These are phyloP conservation scores for Diaporthe citrichinensis DNA, from an alignment of 2,329 filamentous ascomycete species.

Conservation along the genomic window DNA sequence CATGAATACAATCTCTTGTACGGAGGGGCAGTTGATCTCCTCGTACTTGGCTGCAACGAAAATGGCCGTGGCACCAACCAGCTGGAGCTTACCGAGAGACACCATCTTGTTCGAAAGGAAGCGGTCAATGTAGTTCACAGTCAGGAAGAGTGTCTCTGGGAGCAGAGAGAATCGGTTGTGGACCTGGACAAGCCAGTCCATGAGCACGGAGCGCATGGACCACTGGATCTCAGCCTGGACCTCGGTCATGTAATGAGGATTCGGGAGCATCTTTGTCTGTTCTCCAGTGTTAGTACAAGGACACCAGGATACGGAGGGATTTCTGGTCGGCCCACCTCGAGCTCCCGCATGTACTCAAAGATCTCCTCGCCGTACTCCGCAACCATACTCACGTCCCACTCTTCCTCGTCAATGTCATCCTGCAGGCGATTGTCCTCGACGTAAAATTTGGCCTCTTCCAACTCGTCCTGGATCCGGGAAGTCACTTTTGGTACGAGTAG, in stretches of 20 bases:
- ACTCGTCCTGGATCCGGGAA: constrained; percentile 77
- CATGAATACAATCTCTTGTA: constrained; percentile 98
- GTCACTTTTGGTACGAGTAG: constrained; percentile 82
- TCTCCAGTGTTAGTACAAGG: constrained; percentile 45
- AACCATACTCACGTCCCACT: constrained; percentile 97
- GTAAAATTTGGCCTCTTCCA: constrained; percentile 74
- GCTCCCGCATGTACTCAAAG: constrained; percentile 88
- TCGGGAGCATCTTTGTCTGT: constrained; percentile 72
- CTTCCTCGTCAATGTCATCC: constrained; percentile 89
- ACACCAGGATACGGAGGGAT: too few species aligned
- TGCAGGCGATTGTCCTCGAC: constrained; percentile 76
- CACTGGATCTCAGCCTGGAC: constrained; percentile 97
- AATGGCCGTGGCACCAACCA: constrained; percentile 95
- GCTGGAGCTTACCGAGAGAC: constrained; percentile 92
- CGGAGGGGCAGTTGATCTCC: constrained; percentile 97
- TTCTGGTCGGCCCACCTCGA: constrained; percentile 75
- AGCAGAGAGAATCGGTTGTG: constrained; percentile 92
- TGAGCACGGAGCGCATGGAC: constrained; percentile 97
- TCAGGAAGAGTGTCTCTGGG: constrained; percentile 94
- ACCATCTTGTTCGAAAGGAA: constrained; percentile 96
- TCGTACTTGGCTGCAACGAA: constrained; percentile 98
- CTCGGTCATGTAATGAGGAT: constrained; percentile 91
- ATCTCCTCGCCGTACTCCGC: constrained; percentile 97
- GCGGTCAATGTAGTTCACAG: constrained; percentile 96
- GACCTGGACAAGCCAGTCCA: constrained; percentile 98